Conservation (phyloP, 176 grass and related monocot species). For the Aegilops tauschii region DNA sequence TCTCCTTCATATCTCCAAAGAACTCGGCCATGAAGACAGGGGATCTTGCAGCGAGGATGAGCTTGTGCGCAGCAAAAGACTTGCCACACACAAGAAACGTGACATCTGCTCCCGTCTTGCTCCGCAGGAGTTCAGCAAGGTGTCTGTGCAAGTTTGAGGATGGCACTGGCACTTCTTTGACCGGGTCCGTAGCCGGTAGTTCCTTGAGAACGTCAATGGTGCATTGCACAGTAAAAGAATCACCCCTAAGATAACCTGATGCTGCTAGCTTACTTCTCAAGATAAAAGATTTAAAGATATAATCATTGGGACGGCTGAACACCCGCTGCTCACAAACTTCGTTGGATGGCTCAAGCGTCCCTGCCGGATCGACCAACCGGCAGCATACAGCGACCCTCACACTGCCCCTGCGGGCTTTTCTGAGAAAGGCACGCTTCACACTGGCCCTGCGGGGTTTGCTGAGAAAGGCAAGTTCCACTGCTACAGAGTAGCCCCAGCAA, state of each 20-base stretch:
- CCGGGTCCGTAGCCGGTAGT: no score
- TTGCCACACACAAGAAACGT: no score
- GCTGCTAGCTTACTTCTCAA: neutral
- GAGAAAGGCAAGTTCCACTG: neutral
- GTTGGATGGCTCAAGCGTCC: neutral
- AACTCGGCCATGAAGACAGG: neutral
- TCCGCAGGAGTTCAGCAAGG: no score
- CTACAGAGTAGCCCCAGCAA: neutral
- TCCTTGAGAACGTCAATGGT: neutral
- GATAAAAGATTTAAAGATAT: no score
- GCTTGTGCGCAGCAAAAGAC: no score
- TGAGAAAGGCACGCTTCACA: neutral
- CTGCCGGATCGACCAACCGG: neutral
- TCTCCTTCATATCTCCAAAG: neutral
- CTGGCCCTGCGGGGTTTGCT: no score
- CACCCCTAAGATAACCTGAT: neutral
- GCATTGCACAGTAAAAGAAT: neutral
- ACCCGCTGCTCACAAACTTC: fast-evolving
- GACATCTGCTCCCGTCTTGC: no score
- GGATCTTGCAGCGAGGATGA: no score
- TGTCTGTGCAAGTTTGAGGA: no score
- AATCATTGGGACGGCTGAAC: no score
- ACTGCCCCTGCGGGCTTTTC: neutral
- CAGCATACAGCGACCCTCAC: neutral
- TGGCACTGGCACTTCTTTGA: no score